These are phyloP conservation scores for Austroboletus eburneus DNA, from an alignment of 768 basidiomycete genomes.

Conservation along the genomic window DNA sequence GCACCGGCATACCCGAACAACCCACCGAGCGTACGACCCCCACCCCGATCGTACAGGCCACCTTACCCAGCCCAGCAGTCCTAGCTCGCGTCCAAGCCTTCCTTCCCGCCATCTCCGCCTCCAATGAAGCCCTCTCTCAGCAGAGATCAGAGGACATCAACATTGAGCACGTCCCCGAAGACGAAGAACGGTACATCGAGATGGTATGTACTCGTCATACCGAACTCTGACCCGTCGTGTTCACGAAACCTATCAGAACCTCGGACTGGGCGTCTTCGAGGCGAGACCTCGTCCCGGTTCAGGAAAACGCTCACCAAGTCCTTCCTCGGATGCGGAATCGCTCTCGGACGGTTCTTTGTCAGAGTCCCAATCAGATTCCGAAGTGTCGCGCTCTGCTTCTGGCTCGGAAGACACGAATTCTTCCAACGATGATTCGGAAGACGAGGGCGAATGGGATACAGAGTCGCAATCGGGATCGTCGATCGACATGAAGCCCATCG, in stretches of 20 bases:
- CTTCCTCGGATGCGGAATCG: constrained; percentile 9
- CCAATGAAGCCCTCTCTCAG: constrained; percentile 51
- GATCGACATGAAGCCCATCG: constrained; percentile 37
- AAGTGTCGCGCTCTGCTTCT: constrained; percentile 1
- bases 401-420: constrained; percentile 12
- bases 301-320: constrained; percentile 9
- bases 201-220: constrained; percentile 43
- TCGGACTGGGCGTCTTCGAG: constrained; percentile 63
- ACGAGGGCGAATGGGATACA: neutral
- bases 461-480: constrained; percentile 14
- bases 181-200: constrained; percentile 54
- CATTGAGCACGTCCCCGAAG: constrained; percentile 57
- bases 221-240: neutral
- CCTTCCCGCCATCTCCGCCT: constrained; percentile 61
- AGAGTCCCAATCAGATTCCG: constrained; percentile 12
- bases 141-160: constrained; percentile 57
- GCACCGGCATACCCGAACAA: constrained; percentile 35
- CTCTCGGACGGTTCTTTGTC: constrained; percentile 6
- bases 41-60: constrained; percentile 3
- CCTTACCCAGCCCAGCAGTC: constrained; percentile 37
- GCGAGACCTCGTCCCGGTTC: constrained; percentile 22
- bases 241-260: constrained; percentile 40
- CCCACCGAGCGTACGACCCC: constrained; percentile 46
- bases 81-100: constrained; percentile 63
- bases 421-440: constrained; percentile 9